Evolutionary conservation across 2,329 filamentous ascomycete species (phyloP), one percentile per base, ranked within the genome.

Genomic region (Aureobasidium lini): DNA sequence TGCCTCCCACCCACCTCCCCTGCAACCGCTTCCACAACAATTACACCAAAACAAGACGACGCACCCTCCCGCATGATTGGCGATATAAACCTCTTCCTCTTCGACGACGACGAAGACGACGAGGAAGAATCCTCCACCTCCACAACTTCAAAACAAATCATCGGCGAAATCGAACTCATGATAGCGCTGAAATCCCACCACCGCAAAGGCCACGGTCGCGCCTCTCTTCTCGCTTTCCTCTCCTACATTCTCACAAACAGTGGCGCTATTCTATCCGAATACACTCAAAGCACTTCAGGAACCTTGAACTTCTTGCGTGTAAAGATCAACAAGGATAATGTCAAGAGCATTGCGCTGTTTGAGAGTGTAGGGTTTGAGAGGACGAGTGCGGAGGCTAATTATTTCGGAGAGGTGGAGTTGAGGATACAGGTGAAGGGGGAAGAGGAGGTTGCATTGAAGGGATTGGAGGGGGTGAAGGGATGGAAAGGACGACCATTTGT

Each of bases 91-190:
- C 78, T 96, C 37, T 96, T 97, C 69, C 75, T 97, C 1, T 84
- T 83, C 37, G 62, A 68, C 10, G 79, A 78, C 0, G 80, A 82
- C 0, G 77, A 77, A 0, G 76, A 77, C 1, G 73, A 72, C 28
- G 79, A 81, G 0, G 76, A 77, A 59, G 65, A 36, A 62, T 64
- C 39, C 62, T 64, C 28, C 44, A 71, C 0, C 68, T 44, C 23
- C 29, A 9, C 23, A 9, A 4, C 10, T 7, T 40, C 49, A 4
- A 43, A 10, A 28, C 11, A 31, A 18, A 28, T 79, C 9, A 72
- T 87, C 3, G 91, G 88, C 28, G 91, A 95, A 69, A 73, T 96
- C 6, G 90, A 95, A 72, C 82, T 96, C 63, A 95, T 96, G 91
- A 85, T 96, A 62, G 90, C 90, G 0, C 75, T 77, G 1, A 73